Conservation (phyloP, 169 alveolate genomes). For the Plasmodium adleri region DNA sequence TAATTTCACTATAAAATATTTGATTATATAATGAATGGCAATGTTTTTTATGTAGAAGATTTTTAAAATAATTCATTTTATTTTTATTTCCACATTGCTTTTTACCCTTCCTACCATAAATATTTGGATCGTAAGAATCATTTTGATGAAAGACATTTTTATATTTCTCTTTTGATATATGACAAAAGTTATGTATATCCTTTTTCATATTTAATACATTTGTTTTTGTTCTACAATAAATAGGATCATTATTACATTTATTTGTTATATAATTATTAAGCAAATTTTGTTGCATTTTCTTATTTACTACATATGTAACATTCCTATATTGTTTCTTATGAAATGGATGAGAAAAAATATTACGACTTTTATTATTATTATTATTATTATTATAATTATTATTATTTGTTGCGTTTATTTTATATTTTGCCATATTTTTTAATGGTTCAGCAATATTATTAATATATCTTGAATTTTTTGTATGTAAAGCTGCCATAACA, state of each 20-base stretch:
- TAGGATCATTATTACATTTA: no score
- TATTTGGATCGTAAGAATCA: no score
- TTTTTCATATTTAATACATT: constrained; percentile 1
- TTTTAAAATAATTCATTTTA: neutral
- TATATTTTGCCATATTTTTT: constrained; percentile 1
- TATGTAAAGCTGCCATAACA: constrained; percentile 11
- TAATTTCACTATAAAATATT: neutral
- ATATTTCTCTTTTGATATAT: neutral
- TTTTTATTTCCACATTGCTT: neutral
- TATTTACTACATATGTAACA: no score
- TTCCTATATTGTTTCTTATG: no score
- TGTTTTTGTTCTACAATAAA: no score
- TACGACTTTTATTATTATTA: neutral
- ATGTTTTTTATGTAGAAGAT: neutral
- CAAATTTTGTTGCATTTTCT: no score
- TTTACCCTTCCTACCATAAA: no score
- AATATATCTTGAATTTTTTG: neutral
- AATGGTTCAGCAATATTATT: neutral
- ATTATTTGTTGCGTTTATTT: constrained; percentile 16
- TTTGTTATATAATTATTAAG: no score
- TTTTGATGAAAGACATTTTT: neutral
- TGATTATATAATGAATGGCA: neutral
- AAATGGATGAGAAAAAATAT: neutral
- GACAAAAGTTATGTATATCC: neutral
- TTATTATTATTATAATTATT: constrained; percentile 7